Conservation (phyloP, 257 asterid species). For the Fraxinus pennsylvanica region DNA sequence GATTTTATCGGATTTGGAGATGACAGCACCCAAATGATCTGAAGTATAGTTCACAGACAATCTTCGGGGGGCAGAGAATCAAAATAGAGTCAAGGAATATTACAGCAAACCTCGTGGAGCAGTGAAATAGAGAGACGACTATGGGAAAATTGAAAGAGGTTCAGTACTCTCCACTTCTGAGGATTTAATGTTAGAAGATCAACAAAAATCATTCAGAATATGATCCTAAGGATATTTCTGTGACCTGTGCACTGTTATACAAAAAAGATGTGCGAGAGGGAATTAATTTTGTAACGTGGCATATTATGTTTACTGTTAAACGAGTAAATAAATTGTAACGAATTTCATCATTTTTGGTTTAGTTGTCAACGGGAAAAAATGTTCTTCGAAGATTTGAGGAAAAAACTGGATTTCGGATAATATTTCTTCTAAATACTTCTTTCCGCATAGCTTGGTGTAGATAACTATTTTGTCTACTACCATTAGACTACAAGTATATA, state of each 20-base stretch:
- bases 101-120: background rate
- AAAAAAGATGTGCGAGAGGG: constrained; percentile 14
- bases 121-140: background rate
- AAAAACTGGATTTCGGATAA: background rate
- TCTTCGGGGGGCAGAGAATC: background rate
- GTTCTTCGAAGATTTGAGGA: background rate
- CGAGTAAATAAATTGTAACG: background rate
- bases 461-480: too few species aligned
- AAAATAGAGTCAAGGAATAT: constrained; percentile 8
- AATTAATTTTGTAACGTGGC: constrained; percentile 31
- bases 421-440: too few species aligned
- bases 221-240: constrained; percentile 12
- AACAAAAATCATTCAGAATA: constrained; percentile 4
- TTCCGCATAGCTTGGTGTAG: too few species aligned
- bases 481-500: too few species aligned
- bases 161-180: background rate
- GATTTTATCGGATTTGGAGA: constrained; percentile 51
- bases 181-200: background rate
- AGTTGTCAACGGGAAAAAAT: background rate
- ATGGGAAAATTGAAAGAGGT: background rate
- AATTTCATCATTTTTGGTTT: background rate
- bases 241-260: background rate
- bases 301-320: background rate
- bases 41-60: background rate
- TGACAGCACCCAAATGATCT: constrained; percentile 37